Conservation (phyloP, 75 land plant species). For the Larix kaempferi region DNA sequence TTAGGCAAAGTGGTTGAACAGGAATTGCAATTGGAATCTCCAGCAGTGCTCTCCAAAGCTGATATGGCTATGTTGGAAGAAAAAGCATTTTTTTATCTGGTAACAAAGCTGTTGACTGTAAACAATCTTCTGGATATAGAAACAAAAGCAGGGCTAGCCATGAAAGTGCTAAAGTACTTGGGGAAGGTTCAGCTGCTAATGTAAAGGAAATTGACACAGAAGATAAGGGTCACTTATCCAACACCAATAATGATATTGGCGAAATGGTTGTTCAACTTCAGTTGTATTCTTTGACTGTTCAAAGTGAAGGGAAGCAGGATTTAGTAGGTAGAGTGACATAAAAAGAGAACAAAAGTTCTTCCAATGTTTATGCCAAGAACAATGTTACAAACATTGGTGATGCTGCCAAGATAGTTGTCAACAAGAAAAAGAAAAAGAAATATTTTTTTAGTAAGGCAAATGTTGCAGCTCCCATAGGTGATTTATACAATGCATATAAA, state of each 20-base stretch:
- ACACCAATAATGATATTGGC: neutral
- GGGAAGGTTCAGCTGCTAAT: neutral
- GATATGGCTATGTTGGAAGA: neutral
- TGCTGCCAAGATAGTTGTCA: neutral
- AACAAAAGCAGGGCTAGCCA: neutral
- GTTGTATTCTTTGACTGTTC: neutral
- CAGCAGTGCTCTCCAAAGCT: neutral
- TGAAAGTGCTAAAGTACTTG: neutral
- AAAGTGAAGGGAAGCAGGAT: neutral
- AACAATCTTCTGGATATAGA: neutral
- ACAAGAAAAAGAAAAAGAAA: conserved; percentile 69
- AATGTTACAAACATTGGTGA: neutral
- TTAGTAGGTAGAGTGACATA: neutral
- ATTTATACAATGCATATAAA: conserved; percentile 90
- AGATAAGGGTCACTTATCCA: neutral
- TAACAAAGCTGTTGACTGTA: neutral
- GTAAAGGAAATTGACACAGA: neutral
- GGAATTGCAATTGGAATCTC: too few species aligned
- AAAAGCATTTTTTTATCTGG: neutral
- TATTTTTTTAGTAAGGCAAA: conserved; percentile 73
- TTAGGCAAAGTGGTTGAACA: neutral
- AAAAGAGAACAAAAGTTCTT: conserved; percentile 1
- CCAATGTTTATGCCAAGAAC: neutral
- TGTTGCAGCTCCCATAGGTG: conserved; percentile 77
- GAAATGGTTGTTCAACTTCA: neutral